phyloP scores from a whole-genome alignment of 2,329 filamentous ascomycete genomes.

The Monosporascus sp. region DNA sequence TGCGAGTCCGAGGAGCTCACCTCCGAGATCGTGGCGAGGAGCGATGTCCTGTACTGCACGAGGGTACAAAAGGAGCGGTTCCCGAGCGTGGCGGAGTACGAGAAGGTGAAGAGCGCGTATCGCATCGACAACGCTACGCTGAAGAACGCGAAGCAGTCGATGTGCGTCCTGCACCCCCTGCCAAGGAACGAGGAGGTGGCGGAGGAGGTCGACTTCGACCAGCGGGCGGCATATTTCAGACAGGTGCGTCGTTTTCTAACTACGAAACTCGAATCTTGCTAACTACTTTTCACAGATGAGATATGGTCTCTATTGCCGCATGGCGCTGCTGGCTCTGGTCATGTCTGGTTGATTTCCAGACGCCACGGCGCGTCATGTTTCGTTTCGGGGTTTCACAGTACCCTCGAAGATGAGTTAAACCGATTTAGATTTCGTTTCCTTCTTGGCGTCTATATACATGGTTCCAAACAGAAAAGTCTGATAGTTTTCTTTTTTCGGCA shows the following conservation, averaged over 20 bases:
- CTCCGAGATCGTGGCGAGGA: constrained; percentile 77
- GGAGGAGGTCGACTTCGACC: constrained; percentile 96
- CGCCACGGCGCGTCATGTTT: constrained; percentile 1
- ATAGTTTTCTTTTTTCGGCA: constrained; percentile 8
- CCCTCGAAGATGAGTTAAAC: no score
- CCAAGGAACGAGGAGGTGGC: constrained; percentile 90
- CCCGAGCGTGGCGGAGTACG: constrained; percentile 72
- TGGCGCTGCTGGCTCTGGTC: constrained; percentile 93
- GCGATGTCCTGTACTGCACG: constrained; percentile 95
- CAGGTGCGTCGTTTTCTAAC: constrained; percentile 67
- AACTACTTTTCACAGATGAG: constrained; percentile 66
- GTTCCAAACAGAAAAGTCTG: not conserved
- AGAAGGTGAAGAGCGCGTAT: constrained; percentile 82
- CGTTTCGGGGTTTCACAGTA: no score
- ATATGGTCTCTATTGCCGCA: constrained; percentile 95
- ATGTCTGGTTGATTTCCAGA: constrained; percentile 49
- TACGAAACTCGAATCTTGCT: constrained; percentile 25
- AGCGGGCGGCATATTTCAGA: constrained; percentile 95
- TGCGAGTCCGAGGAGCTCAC: constrained; percentile 75
- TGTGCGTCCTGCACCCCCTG: constrained; percentile 93
- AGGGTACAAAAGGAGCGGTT: constrained; percentile 96
- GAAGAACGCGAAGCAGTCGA: constrained; percentile 85
- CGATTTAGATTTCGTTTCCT: not conserved
- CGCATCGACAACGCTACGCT: constrained; percentile 86
- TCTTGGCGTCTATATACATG: constrained; percentile 12